Base-by-base conservation (phyloP, 148 eudicot genomes). In the Oxyria digyna region DNA sequence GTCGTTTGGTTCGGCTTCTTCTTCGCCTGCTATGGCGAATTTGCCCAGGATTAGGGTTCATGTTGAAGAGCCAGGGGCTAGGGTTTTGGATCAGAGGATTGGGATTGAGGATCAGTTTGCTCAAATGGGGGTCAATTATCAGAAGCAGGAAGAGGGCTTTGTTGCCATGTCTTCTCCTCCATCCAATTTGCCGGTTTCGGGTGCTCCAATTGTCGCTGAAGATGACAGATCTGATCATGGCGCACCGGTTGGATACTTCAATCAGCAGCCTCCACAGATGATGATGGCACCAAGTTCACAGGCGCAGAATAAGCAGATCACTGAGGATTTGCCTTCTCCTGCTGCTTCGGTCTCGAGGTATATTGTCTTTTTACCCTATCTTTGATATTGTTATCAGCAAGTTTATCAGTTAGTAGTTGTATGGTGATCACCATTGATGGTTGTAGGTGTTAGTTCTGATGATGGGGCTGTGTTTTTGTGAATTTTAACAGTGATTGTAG, bases 291-390 rank as follows among this genome's bases (percentile, higher is more conserved):
- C 72, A 42, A 54, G 57, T 40, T 71, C 83, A 18, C 87, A 76
- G 37, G 21, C 74, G 33, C 82, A 75, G 42, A 80, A 72, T 72
- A 77, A 67, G 76, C 78, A 70, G 46, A 57, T 69, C 59, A 72
- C 71, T 49, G 76, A 71, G 43, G 97, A 91, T 69, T 73, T 84
- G 84, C 76, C 79, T 43, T 89, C 97, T 13, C 93, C 96, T 41
- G n/a, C n/a, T n/a, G 94, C 84, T 76, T 92, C 96, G 18, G 84
- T 89, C 71, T 89, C 96, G 26, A 92, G 97, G 97, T 89, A 83
- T 26, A n/a, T n/a, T 0, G 7, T 20, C 27, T 66, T 23, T n/a
- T 26, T 26, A 2, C 17, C 23, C 66, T 55, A 35, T 59, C 17
- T 41, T 55, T 41, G 52, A 41, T 24, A 26, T 17, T 35, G 42